Conservation (phyloP, 352 stramenopile species). For the Blastocystis sp. region DNA sequence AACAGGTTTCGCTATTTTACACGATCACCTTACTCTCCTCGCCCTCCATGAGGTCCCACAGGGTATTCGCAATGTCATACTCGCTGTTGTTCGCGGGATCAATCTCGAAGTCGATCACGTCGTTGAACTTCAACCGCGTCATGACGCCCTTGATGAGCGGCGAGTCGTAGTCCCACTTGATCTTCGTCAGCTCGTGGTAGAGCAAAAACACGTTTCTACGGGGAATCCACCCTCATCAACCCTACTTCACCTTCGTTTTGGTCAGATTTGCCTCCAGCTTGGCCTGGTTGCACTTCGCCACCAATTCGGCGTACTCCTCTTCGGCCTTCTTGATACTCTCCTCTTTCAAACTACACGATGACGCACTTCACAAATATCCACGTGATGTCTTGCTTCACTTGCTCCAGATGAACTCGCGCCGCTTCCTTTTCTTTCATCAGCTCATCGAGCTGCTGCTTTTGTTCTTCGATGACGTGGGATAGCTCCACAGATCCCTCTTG, state of each 20-base stretch:
- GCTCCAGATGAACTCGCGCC: neutral
- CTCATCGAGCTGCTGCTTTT: slow-evolving; percentile 15
- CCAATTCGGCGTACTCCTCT: slow-evolving; percentile 11
- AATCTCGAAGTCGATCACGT: slow-evolving; percentile 60
- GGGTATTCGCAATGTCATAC: slow-evolving; percentile 37
- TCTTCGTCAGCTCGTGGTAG: slow-evolving; percentile 46
- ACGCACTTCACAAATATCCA: neutral
- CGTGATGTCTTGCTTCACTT: neutral
- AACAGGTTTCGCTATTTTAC: neutral
- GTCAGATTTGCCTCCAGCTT: slow-evolving; percentile 26
- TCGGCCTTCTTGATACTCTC: neutral
- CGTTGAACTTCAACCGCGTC: slow-evolving; percentile 14
- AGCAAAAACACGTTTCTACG: slow-evolving; percentile 39
- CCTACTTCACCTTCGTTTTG: slow-evolving; percentile 39
- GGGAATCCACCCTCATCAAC: neutral
- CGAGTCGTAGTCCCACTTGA: slow-evolving; percentile 41
- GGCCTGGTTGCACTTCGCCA: neutral
- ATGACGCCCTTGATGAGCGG: slow-evolving; percentile 12
- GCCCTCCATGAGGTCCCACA: slow-evolving; percentile 55
- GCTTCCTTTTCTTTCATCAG: slow-evolving; percentile 30
- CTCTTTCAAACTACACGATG: slow-evolving; percentile 9
- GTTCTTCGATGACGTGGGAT: slow-evolving; percentile 21
- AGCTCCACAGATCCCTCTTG: neutral
- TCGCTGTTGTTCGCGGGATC: slow-evolving; percentile 28
- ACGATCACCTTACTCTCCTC: slow-evolving; percentile 32